Conservation (phyloP, 495 filamentous ascomycete species). For the Penicillium salamii region DNA sequence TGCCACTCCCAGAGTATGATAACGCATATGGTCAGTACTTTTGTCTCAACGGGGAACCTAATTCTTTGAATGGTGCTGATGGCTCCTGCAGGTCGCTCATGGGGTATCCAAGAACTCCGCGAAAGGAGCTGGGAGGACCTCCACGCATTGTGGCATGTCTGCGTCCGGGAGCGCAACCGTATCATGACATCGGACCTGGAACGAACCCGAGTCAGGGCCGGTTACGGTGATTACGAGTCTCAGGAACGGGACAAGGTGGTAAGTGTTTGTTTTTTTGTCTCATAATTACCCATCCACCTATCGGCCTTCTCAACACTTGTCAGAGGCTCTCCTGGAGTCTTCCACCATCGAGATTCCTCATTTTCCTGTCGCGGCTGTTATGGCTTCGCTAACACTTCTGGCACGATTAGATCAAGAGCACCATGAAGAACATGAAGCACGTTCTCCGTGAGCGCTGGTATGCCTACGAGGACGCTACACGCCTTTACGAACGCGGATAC, state of each 20-base stretch:
- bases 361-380: neutral
- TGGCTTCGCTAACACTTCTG: slow-evolving; percentile 14
- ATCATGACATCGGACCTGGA: slow-evolving; percentile 74
- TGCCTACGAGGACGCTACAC: slow-evolving; percentile 79
- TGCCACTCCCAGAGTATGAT: slow-evolving; percentile 68
- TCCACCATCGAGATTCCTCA: neutral
- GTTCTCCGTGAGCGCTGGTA: slow-evolving; percentile 85
- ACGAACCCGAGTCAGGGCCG: slow-evolving; percentile 58
- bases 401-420: slow-evolving; percentile 57
- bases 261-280: slow-evolving; percentile 36
- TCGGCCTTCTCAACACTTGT: too few species aligned
- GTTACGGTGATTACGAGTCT: slow-evolving; percentile 66
- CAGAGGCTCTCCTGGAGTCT: too few species aligned
- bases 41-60: neutral
- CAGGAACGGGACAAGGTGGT: slow-evolving; percentile 59
- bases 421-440: slow-evolving; percentile 77
- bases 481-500: slow-evolving; percentile 59
- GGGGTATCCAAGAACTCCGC: slow-evolving; percentile 85
- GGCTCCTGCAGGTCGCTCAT: slow-evolving; percentile 60
- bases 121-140: slow-evolving; percentile 91
- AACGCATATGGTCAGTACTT: slow-evolving; percentile 57
- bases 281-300: too few species aligned
- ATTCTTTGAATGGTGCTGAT: slow-evolving; percentile 14
- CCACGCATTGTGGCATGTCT: slow-evolving; percentile 92
- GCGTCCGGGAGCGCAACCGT: slow-evolving; percentile 86